A percentile compares a stretch with the other conserved stretches of the same genome.
phyloP scores from a whole-genome alignment of 2,329 filamentous ascomycete species.

The Emmonsiellopsis sp. region DNA sequence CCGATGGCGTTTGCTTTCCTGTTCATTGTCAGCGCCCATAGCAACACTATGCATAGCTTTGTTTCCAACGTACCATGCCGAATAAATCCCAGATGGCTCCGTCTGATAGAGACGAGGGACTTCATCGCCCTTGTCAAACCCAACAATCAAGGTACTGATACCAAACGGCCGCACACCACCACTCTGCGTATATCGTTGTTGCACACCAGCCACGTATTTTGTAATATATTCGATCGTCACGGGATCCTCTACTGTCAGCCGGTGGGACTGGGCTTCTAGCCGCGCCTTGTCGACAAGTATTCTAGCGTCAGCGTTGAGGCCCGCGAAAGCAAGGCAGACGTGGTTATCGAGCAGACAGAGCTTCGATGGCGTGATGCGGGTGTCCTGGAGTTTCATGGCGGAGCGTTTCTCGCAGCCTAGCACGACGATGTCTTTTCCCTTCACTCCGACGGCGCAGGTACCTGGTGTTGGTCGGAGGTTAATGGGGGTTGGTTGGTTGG shows the following conservation, averaged over 20 bases:
- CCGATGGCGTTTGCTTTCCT: slow-evolving; percentile 99
- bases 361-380: slow-evolving; percentile 96
- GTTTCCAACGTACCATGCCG: slow-evolving; percentile 66
- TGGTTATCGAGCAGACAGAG: slow-evolving; percentile 94
- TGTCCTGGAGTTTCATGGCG: slow-evolving; percentile 99
- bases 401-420: slow-evolving; percentile 98
- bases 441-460: slow-evolving; percentile 96
- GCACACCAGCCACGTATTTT: slow-evolving; percentile 94
- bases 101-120: slow-evolving; percentile 92
- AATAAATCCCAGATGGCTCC: slow-evolving; percentile 98
- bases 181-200: slow-evolving; percentile 98
- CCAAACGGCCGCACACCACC: slow-evolving; percentile 98
- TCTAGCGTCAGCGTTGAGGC: slow-evolving; percentile 92
- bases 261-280: slow-evolving; percentile 93
- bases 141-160: slow-evolving; percentile 94
- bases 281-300: slow-evolving; percentile 98
- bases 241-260: slow-evolving; percentile 92
- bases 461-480: slow-evolving; percentile 43
- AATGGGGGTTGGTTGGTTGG: slow-evolving; percentile 13
- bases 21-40: not conserved
- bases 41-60: not conserved
- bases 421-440: slow-evolving; percentile 88
- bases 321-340: slow-evolving; percentile 93
- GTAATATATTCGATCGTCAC: slow-evolving; percentile 99
- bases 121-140: slow-evolving; percentile 91